Evolutionary conservation across 257 asterid genomes (phyloP).

Genomic region (Solanum peruvianum): DNA sequence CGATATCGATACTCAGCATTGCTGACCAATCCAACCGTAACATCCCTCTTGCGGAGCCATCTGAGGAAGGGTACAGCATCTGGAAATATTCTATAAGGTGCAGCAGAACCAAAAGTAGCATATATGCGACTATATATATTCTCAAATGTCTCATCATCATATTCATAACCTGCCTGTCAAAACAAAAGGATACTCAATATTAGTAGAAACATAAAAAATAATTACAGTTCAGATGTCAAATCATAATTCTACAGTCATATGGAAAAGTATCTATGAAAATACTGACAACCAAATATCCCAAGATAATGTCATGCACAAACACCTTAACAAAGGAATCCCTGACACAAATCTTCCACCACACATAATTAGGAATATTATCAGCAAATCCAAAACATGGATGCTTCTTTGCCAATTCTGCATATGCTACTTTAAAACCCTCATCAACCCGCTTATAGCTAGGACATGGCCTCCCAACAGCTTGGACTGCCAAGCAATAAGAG

Average conservation of each 20-base stretch:
- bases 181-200: not conserved
- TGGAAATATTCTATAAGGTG: slow-evolving; percentile 69
- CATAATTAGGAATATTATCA: slow-evolving; percentile 74
- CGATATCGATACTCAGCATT: slow-evolving; percentile 83
- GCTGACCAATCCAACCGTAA: slow-evolving; percentile 79
- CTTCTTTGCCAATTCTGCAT: slow-evolving; percentile 75
- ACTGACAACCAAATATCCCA: not conserved
- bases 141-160: slow-evolving; percentile 88
- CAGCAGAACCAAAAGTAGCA: slow-evolving; percentile 86
- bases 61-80: slow-evolving; percentile 79
- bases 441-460: slow-evolving; percentile 88
- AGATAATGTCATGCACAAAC: not conserved
- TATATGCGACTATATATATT: slow-evolving; percentile 78
- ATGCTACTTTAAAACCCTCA: slow-evolving; percentile 86
- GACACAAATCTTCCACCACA: slow-evolving; percentile 96
- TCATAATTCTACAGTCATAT: not conserved
- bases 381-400: slow-evolving; percentile 92
- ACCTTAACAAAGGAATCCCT: slow-evolving; percentile 85
- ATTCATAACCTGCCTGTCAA: slow-evolving; percentile 91
- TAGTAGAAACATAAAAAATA: not conserved
- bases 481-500: slow-evolving; percentile 98
- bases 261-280: not conserved
- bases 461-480: slow-evolving; percentile 77
- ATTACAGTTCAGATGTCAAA: not conserved
- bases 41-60: slow-evolving; percentile 64